Percentiles rank a stretch among this genome's conserved stretches.
phyloP scores from a whole-genome alignment of 345 rosid species.

The Chamaenerion angustifolium region DNA sequence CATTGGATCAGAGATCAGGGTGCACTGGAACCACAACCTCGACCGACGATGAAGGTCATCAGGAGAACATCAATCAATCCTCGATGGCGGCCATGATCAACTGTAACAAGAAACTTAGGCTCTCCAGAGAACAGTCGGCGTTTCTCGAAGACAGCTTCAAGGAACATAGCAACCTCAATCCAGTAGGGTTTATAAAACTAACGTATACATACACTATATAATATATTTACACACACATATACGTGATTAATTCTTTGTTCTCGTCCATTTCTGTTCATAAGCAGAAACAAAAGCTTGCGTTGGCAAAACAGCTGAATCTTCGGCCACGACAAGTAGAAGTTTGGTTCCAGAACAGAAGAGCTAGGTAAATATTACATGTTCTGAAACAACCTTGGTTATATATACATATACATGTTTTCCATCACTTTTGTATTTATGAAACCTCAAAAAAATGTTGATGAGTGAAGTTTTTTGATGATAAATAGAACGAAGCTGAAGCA shows the following conservation, averaged over 20 bases:
- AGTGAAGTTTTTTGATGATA: too few relatives aligned
- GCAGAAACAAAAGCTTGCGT: conserved; percentile 71
- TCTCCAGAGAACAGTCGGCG: conserved; percentile 83
- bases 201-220: not conserved
- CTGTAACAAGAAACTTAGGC: conserved; percentile 47
- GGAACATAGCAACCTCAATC: conserved; percentile 77
- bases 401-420: too few relatives aligned
- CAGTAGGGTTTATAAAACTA: conserved; percentile 21
- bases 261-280: not conserved
- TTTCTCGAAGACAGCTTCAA: conserved; percentile 92
- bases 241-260: not conserved
- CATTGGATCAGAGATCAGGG: too few relatives aligned
- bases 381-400: too few relatives aligned
- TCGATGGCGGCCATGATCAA: not conserved
- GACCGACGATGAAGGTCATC: too few relatives aligned
- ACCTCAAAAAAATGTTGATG: too few relatives aligned
- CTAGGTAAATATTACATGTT: conserved; percentile 33
- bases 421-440: too few relatives aligned
- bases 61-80: too few relatives aligned
- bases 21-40: too few relatives aligned
- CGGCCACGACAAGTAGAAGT: conserved; percentile 95
- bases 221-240: too few relatives aligned
- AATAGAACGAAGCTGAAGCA: conserved; percentile 87
- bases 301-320: conserved; percentile 80
- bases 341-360: conserved; percentile 97